These are phyloP conservation scores for Croton setiger DNA, from an alignment of 441 rosid genomes.

Conservation along the genomic window DNA sequence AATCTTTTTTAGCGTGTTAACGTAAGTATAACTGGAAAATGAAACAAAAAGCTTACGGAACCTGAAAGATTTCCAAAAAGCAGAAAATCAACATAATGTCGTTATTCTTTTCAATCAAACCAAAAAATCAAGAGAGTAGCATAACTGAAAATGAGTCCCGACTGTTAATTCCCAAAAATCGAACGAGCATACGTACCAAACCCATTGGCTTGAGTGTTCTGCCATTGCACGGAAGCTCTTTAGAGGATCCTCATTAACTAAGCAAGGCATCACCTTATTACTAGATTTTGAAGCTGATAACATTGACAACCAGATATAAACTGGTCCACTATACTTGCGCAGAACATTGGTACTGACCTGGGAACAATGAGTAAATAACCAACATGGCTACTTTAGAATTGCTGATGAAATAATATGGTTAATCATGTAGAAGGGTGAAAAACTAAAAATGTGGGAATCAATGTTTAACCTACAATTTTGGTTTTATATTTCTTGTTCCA, in stretches of 20 bases:
- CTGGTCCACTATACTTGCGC: constrained; percentile 77
- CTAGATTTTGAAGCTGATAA: constrained; percentile 23
- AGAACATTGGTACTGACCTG: constrained; percentile 65
- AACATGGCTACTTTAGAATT: background rate
- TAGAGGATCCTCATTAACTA: constrained; percentile 48
- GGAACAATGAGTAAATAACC: background rate
- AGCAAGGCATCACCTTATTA: constrained; percentile 26
- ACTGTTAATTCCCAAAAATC: background rate
- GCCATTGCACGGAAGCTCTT: constrained; percentile 74
- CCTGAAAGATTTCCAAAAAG: constrained; percentile 36
- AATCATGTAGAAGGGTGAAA: background rate
- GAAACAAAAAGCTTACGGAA: constrained; percentile 76
- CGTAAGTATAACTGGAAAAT: constrained; percentile 72
- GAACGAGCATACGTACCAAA: constrained; percentile 47
- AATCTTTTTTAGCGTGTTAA: constrained; percentile 51
- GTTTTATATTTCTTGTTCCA: no score
- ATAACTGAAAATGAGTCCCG: background rate
- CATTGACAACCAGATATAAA: constrained; percentile 65
- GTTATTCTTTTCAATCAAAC: background rate
- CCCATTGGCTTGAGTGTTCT: constrained; percentile 79
- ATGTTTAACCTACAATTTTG: background rate
- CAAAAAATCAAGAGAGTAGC: background rate
- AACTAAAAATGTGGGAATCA: background rate
- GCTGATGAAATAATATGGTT: background rate
- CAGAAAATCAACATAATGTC: background rate